Conservation (phyloP, 305 asterid genomes). For the Solanum hybrid region DNA sequence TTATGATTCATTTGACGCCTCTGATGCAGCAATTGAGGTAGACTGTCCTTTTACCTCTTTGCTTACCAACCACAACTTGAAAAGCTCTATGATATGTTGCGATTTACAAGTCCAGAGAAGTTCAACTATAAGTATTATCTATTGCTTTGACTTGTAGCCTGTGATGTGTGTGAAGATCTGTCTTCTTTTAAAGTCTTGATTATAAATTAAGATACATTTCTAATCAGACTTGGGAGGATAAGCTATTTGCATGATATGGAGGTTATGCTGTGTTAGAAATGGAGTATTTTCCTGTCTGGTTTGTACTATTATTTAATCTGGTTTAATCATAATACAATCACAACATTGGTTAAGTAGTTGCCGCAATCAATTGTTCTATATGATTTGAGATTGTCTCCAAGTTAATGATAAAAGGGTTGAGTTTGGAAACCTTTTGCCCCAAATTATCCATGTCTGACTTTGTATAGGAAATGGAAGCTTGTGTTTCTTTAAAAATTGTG, state of each 20-base stretch:
- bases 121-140: background rate
- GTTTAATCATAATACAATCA: background rate
- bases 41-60: background rate
- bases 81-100: background rate
- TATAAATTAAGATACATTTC: background rate
- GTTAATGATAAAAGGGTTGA: background rate
- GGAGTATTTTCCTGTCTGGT: background rate
- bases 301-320: background rate
- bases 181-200: background rate
- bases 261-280: background rate
- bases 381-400: background rate
- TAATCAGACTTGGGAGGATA: background rate
- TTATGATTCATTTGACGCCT: slow-evolving; percentile 86
- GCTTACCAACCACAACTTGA: background rate
- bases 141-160: background rate
- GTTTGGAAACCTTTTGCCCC: background rate
- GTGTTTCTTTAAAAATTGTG: background rate
- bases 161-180: background rate
- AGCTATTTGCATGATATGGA: background rate
- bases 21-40: slow-evolving; percentile 94
- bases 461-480: background rate
- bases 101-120: background rate
- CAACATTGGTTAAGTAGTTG: background rate
- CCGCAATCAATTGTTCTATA: background rate
- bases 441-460: background rate